Conservation (phyloP, 768 basidiomycete species). For the Boletus pseudopeckii region DNA sequence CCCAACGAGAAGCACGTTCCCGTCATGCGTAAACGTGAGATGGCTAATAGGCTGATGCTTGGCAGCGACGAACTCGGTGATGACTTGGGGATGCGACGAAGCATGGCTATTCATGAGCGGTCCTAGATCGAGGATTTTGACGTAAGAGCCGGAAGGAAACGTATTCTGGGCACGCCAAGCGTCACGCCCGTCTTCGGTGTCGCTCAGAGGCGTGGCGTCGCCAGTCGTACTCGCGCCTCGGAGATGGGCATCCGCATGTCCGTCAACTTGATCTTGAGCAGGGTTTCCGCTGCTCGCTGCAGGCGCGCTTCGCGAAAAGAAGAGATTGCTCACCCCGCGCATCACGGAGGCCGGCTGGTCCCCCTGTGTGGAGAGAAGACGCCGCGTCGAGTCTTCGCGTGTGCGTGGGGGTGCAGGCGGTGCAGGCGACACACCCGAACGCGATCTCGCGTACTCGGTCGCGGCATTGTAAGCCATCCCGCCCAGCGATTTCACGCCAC, state of each 20-base stretch:
- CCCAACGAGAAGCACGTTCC: slow-evolving; percentile 47
- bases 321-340: slow-evolving; percentile 33
- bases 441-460: slow-evolving; percentile 38
- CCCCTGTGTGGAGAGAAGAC: slow-evolving; percentile 22
- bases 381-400: slow-evolving; percentile 2
- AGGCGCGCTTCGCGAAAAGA: slow-evolving; percentile 66
- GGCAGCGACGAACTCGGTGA: slow-evolving; percentile 50
- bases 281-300: slow-evolving; percentile 31
- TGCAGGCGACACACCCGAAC: slow-evolving; percentile 11
- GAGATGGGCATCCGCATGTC: slow-evolving; percentile 8
- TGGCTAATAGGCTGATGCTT: slow-evolving; percentile 45
- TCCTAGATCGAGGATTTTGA: slow-evolving; percentile 56
- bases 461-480: slow-evolving; percentile 57
- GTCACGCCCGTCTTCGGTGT: slow-evolving; percentile 11
- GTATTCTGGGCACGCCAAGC: slow-evolving; percentile 2
- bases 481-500: slow-evolving; percentile 60
- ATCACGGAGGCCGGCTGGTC: slow-evolving; percentile 23
- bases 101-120: slow-evolving; percentile 27
- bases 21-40: slow-evolving; percentile 52
- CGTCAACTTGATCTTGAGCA: slow-evolving; percentile 5
- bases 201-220: slow-evolving; percentile 11
- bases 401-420: slow-evolving; percentile 7
- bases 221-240: slow-evolving; percentile 12
- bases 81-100: slow-evolving; percentile 27
- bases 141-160: slow-evolving; percentile 38